A percentile compares a stretch with the other conserved stretches of the same genome.
Conservation (phyloP, 2,329 filamentous ascomycete genomes). For the Arthrobotrys pseudoclavata region DNA sequence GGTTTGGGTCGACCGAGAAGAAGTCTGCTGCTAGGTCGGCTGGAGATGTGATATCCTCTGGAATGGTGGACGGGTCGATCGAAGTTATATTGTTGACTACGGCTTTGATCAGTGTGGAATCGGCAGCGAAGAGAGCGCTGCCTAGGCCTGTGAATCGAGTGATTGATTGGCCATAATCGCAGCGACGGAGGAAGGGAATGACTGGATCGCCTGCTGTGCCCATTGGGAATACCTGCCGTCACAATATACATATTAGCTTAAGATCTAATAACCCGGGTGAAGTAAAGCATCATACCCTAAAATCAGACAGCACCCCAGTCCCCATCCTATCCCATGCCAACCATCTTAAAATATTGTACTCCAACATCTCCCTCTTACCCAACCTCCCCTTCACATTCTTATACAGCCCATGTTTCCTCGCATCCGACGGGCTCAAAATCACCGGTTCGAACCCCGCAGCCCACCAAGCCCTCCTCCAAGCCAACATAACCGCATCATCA, state of each 20-base stretch:
- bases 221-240: conserved; percentile 83
- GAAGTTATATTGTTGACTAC: conserved; percentile 72
- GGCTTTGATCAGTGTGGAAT: conserved; percentile 38
- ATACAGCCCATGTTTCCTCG: conserved; percentile 85
- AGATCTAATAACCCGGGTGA: neutral
- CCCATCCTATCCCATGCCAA: conserved; percentile 94
- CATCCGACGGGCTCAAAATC: conserved; percentile 83
- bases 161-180: conserved; percentile 76
- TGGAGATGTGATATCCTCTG: conserved; percentile 66
- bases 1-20: conserved; percentile 72
- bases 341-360: conserved; percentile 83
- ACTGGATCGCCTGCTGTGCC: conserved; percentile 79
- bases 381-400: conserved; percentile 71
- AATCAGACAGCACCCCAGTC: conserved; percentile 82
- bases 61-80: conserved; percentile 66
- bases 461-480: conserved; percentile 96
- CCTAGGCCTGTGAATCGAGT: conserved; percentile 81
- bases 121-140: conserved; percentile 76
- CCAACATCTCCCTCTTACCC: conserved; percentile 69
- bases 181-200: conserved; percentile 79
- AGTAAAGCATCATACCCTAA: conserved; percentile 65
- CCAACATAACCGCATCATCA: conserved; percentile 78
- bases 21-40: conserved; percentile 60
- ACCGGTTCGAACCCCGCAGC: conserved; percentile 90
- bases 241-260: neutral